Conservation (phyloP, 179 eudicot genomes). For the Patellifolia procumbens region DNA sequence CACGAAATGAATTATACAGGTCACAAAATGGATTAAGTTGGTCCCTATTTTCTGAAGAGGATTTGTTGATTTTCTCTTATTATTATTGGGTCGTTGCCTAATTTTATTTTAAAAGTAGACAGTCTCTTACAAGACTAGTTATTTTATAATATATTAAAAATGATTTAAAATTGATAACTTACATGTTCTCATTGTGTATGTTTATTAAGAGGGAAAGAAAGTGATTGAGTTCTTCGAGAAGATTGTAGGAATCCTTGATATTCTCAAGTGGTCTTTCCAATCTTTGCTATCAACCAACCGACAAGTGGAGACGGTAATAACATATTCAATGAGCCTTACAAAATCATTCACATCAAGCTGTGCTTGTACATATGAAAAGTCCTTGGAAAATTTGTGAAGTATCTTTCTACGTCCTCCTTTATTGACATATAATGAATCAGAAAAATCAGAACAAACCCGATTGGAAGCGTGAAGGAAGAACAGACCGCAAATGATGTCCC, state of each 20-base stretch:
- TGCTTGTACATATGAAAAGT: background rate
- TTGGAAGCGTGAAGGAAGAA: background rate
- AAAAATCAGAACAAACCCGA: background rate
- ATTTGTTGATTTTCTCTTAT: too few relatives aligned
- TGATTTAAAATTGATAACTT: background rate
- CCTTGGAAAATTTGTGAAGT: background rate
- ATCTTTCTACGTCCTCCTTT: background rate
- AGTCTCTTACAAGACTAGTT: too few relatives aligned
- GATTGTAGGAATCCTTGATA: background rate
- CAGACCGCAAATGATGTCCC: background rate
- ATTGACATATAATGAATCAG: background rate
- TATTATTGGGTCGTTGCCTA: too few relatives aligned
- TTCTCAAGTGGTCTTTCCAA: background rate
- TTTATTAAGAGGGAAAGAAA: background rate
- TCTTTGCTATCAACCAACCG: background rate
- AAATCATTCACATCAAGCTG: background rate
- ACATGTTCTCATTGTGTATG: background rate
- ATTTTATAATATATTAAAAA: too few relatives aligned
- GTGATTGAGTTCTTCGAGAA: background rate
- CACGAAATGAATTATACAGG: too few relatives aligned
- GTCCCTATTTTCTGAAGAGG: too few relatives aligned
- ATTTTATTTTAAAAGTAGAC: too few relatives aligned
- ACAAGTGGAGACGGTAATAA: background rate
- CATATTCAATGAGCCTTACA: background rate
- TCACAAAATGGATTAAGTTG: too few relatives aligned